Base-by-base conservation (phyloP, 345 rosid species). In the Noccaea caerulescens region DNA sequence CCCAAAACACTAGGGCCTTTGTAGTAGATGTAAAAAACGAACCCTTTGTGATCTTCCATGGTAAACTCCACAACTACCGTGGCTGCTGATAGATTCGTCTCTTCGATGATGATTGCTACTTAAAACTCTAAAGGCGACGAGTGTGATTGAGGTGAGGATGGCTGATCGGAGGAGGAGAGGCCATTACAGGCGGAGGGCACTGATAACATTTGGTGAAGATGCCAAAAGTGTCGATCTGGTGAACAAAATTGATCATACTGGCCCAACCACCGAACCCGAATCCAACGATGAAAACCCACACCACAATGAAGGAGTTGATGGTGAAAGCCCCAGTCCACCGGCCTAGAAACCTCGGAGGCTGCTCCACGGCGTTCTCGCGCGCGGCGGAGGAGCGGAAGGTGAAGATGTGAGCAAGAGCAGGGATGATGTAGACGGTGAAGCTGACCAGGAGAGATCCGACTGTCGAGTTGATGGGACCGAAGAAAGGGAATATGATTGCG, bases 241-340 rank as follows among this genome's bases (percentile, higher is more conserved):
- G 95, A 18, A 91, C 69, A 77, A 94, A 94, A 50, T 94, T 94
- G 25, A 72, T 80, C 86, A 91, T 36, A 64, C 99, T 91, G 0
- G 97, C 97, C 99, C 99, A 91, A 4, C 99, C 99, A 56, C 99
- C 97, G 8, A 94, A 94, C 61, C 97, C 99, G 18, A 94, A 94
- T 53, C 99, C 99, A 9, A 94, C 93, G 23, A 94, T 77, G 0
- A 88, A 72, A 6, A 94, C 99, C 99, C 99, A 94, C 33, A 88
- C 95, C 5, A 91, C 95, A n/a, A 94, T 76, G 18, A 89, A 86
- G 2, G 83, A 75, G 65, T 94, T 94, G 47, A 91, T 84, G 55
- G 91, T 79, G 83, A 71, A 94, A 0, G 97, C 54, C 58, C 99
- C 99, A 0, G 83, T 85, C 99, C 99, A 94, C 78, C 87, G 58